Percentiles rank a stretch among this genome's conserved stretches.
These are phyloP conservation scores for Stemphylium lycopersici DNA, from an alignment of 2,329 filamentous ascomycete genomes.

Conservation along the genomic window DNA sequence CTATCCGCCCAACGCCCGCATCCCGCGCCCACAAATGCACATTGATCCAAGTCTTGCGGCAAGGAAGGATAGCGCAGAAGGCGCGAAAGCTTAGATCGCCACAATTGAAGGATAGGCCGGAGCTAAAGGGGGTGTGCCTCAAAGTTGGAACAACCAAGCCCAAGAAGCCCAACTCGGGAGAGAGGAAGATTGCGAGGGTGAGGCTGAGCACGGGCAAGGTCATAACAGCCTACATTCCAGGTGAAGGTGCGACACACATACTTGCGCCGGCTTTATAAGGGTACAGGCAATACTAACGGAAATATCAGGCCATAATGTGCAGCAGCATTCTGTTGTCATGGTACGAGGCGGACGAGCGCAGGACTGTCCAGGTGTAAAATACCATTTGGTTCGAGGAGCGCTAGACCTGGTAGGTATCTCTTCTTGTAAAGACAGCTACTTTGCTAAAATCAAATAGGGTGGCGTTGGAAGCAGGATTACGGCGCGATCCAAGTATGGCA, in stretches of 20 bases:
- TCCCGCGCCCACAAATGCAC: slow-evolving; percentile 51
- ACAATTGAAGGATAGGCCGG: slow-evolving; percentile 75
- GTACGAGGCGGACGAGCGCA: slow-evolving; percentile 92
- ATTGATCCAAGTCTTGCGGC: slow-evolving; percentile 61
- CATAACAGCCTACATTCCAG: slow-evolving; percentile 92
- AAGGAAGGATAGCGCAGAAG: slow-evolving; percentile 78
- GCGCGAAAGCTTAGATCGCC: slow-evolving; percentile 88
- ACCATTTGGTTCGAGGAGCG: slow-evolving; percentile 88
- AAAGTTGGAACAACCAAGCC: slow-evolving; percentile 93
- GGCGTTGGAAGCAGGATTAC: slow-evolving; percentile 85
- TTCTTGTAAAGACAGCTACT: neutral
- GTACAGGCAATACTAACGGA: slow-evolving; percentile 9
- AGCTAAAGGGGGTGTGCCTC: slow-evolving; percentile 94
- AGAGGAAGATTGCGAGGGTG: slow-evolving; percentile 93
- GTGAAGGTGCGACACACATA: slow-evolving; percentile 67
- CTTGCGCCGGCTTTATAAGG: slow-evolving; percentile 5
- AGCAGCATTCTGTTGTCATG: slow-evolving; percentile 97
- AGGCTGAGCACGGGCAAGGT: slow-evolving; percentile 84
- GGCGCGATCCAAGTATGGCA: slow-evolving; percentile 94
- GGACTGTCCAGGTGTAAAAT: slow-evolving; percentile 98
- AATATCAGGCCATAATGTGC: slow-evolving; percentile 81
- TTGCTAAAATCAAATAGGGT: slow-evolving; percentile 64
- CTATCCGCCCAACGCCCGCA: slow-evolving; percentile 48
- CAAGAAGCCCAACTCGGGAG: slow-evolving; percentile 98
- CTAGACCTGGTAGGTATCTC: slow-evolving; percentile 80